These are phyloP conservation scores for Pleurotus sapidus DNA, from an alignment of 768 basidiomycete genomes.

Conservation along the genomic window DNA sequence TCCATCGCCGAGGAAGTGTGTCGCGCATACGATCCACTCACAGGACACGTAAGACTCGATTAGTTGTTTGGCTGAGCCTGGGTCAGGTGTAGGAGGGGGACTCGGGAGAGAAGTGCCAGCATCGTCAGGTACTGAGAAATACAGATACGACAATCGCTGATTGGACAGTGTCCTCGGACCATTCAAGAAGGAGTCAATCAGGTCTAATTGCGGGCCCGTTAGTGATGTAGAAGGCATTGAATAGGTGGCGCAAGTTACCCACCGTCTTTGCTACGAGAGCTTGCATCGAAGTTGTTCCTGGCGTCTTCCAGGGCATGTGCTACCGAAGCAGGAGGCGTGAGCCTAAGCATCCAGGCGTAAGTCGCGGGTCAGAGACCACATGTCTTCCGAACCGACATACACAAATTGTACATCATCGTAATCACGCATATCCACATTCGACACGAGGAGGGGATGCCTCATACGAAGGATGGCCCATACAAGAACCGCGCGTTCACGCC, in stretches of 20 bases:
- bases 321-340: slow-evolving; percentile 37
- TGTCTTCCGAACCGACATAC: slow-evolving; percentile 34
- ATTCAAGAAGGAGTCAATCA: slow-evolving; percentile 73
- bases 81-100: slow-evolving; percentile 8
- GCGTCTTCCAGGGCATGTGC: slow-evolving; percentile 48
- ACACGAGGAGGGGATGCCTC: slow-evolving; percentile 72
- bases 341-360: slow-evolving; percentile 30
- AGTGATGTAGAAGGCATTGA: background rate
- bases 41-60: slow-evolving; percentile 22
- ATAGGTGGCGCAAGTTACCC: slow-evolving; percentile 11
- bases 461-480: slow-evolving; percentile 74
- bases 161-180: slow-evolving; percentile 72
- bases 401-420: slow-evolving; percentile 67
- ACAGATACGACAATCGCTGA: slow-evolving; percentile 62
- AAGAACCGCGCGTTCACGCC: slow-evolving; percentile 43
- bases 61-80: slow-evolving; percentile 5
- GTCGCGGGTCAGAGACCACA: background rate
- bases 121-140: slow-evolving; percentile 36
- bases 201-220: slow-evolving; percentile 30
- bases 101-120: background rate
- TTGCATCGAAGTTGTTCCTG: slow-evolving; percentile 45
- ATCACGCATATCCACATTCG: slow-evolving; percentile 53
- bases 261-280: slow-evolving; percentile 55
- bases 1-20: slow-evolving; percentile 85
- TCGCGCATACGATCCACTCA: slow-evolving; percentile 70